phyloP scores from a whole-genome alignment of 257 asterid species.

The Jaltomata sinuosa region DNA sequence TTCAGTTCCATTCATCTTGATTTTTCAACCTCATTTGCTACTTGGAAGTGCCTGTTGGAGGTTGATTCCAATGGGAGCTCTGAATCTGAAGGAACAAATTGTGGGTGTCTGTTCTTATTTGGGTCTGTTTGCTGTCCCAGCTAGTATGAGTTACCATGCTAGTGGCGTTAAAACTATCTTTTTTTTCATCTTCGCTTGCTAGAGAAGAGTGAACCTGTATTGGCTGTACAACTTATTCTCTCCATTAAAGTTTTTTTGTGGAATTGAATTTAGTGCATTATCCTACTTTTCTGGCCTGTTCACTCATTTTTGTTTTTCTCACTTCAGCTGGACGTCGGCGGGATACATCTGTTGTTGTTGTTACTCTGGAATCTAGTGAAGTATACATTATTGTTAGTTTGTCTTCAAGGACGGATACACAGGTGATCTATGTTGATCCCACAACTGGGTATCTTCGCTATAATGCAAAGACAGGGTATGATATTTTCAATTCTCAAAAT shows the following conservation, averaged over 20 bases:
- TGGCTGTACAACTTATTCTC: not conserved
- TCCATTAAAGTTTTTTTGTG: not conserved
- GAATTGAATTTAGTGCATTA: not conserved
- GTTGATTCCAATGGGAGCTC: not conserved
- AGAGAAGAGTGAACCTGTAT: not conserved
- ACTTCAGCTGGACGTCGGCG: slow-evolving; percentile 38
- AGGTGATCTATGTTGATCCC: slow-evolving; percentile 94
- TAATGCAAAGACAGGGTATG: slow-evolving; percentile 62
- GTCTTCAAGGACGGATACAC: slow-evolving; percentile 74
- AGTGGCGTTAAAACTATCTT: not conserved
- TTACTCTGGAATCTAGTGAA: slow-evolving; percentile 81
- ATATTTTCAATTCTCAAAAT: slow-evolving; percentile 68
- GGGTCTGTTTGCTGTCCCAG: not conserved
- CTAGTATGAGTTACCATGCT: not conserved
- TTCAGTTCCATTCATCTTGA: not conserved
- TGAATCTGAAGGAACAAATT: not conserved
- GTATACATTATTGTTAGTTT: slow-evolving; percentile 75
- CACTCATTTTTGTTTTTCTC: not conserved
- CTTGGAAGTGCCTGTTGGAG: not conserved
- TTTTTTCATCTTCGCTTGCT: not conserved
- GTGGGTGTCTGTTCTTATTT: not conserved
- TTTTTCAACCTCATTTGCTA: not conserved
- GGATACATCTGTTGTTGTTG: slow-evolving; percentile 79
- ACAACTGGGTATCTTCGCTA: slow-evolving; percentile 80
- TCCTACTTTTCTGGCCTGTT: not conserved